A percentile compares a stretch with the other conserved stretches of the same genome.
phyloP scores from a whole-genome alignment of 345 rosid species.

The sweet orange (Citrus sinensis) region DNA sequence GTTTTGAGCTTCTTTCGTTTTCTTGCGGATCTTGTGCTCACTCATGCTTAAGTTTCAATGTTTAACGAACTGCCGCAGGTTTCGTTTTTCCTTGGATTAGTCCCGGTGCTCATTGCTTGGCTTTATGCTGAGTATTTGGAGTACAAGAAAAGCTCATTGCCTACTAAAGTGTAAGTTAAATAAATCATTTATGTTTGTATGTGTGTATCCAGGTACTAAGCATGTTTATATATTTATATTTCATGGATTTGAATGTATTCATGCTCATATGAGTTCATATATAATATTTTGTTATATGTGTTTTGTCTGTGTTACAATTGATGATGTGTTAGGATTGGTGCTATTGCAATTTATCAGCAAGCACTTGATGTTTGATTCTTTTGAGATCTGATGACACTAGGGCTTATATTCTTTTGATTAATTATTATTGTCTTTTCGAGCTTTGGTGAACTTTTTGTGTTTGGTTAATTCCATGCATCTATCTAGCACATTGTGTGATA shows the following conservation, averaged over 20 bases:
- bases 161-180: constrained; percentile 62
- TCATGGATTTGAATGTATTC: background rate
- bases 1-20: background rate
- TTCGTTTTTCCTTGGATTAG: constrained; percentile 66
- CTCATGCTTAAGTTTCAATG: background rate
- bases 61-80: constrained; percentile 44
- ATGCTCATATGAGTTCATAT: background rate
- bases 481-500: background rate
- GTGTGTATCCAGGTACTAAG: background rate
- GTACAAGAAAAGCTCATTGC: constrained; percentile 42
- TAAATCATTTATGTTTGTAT: background rate
- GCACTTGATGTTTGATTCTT: background rate
- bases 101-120: constrained; percentile 71
- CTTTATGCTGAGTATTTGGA: constrained; percentile 79
- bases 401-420: background rate
- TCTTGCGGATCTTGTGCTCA: constrained; percentile 3
- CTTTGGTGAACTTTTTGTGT: background rate
- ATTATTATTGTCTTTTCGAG: background rate
- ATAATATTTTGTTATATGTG: background rate
- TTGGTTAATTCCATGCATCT: background rate
- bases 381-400: background rate
- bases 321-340: background rate
- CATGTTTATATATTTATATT: background rate
- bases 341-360: background rate
- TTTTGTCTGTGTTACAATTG: background rate